Base-by-base conservation (phyloP, 352 stramenopile genomes). In the Pythium dissimile region DNA sequence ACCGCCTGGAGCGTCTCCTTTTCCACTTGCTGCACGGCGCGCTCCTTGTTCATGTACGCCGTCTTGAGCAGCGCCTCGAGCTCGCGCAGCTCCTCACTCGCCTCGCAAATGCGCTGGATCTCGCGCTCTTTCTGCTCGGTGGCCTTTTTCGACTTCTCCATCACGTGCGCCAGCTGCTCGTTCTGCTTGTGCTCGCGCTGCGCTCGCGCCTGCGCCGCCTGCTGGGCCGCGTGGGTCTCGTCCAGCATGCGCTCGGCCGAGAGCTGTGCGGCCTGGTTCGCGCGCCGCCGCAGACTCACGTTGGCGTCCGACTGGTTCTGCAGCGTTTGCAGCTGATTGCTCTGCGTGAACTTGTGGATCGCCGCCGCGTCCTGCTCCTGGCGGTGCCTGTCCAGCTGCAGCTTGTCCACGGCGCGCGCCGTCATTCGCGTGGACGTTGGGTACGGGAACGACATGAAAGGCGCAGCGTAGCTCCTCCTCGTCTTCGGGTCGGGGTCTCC, bases 31-130 rank as follows among this genome's bases (percentile, higher is more conserved):
- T 98, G 92, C 52, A 76, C 82, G 2, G 88, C 88, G 30, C 92
- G 73, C 51, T 97, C 89, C 66, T 97, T 97, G 69, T 97, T 97
- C 69, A 98, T 84, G 71, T 98, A 98, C 24, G 89, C 92, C 56
- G 89, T 92, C 59, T 96, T 90, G n/a, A 98, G 72, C 53, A 94
- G 83, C 28, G 66, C 34, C 61, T 98, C 85, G 30, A 97, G 78
- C 35, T 97, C 85, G 41, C 88, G 88, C 11, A 98, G 72, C 62
- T 97, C 92, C 54, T 95, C 84, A 59, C 80, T 94, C 16, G 80
- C 77, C 48, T 97, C 86, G 61, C 88, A 97, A 59, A 97, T 96
- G 44, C 84, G 78, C 68, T 96, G 88, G 39, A 97, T 84, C 70
- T 97, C 86, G 48, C 80, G 75, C 62, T 92, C 80, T 34, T 86